A percentile compares a stretch with the other conserved stretches of the same genome.
phyloP scores from a whole-genome alignment of 2,329 filamentous ascomycete genomes.

The Fusarium sp. region DNA sequence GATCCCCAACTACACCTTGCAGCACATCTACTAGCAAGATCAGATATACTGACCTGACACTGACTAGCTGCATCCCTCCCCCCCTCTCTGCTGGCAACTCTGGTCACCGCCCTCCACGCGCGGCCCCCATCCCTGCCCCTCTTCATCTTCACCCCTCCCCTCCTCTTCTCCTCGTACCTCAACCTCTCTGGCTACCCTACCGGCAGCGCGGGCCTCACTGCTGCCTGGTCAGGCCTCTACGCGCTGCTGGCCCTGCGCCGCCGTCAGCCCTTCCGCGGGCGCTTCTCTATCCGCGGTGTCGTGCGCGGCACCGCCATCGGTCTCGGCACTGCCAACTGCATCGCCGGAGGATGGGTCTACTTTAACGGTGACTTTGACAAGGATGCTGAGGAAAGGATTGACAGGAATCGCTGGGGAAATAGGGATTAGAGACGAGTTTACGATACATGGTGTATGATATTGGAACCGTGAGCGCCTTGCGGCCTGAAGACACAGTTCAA shows the following conservation, averaged over 20 bases:
- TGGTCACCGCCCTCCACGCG: slow-evolving; percentile 70
- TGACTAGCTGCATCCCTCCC: slow-evolving; percentile 67
- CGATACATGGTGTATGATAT: slow-evolving; percentile 29
- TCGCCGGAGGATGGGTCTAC: slow-evolving; percentile 68
- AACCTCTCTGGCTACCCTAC: slow-evolving; percentile 73
- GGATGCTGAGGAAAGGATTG: slow-evolving; percentile 65
- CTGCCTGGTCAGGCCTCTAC: slow-evolving; percentile 72
- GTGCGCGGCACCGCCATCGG: slow-evolving; percentile 68
- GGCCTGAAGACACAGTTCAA: no score
- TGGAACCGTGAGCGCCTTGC: slow-evolving; percentile 33
- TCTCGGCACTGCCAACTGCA: slow-evolving; percentile 64
- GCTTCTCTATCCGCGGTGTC: slow-evolving; percentile 64
- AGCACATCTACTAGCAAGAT: background rate
- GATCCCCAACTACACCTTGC: no score
- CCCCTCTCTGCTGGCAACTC: slow-evolving; percentile 69
- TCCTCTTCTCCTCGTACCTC: slow-evolving; percentile 72
- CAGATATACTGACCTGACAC: slow-evolving; percentile 21
- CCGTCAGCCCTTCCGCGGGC: slow-evolving; percentile 58
- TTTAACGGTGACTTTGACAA: slow-evolving; percentile 65
- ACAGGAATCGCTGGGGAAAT: slow-evolving; percentile 67
- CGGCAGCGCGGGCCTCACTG: slow-evolving; percentile 69
- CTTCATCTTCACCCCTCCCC: slow-evolving; percentile 66
- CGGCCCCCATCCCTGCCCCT: slow-evolving; percentile 69
- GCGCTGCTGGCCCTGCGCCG: slow-evolving; percentile 68
- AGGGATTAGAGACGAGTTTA: slow-evolving; percentile 30